phyloP scores from a whole-genome alignment of 371 early-diverging fungal species.

The Phascolomyces articulosus region DNA sequence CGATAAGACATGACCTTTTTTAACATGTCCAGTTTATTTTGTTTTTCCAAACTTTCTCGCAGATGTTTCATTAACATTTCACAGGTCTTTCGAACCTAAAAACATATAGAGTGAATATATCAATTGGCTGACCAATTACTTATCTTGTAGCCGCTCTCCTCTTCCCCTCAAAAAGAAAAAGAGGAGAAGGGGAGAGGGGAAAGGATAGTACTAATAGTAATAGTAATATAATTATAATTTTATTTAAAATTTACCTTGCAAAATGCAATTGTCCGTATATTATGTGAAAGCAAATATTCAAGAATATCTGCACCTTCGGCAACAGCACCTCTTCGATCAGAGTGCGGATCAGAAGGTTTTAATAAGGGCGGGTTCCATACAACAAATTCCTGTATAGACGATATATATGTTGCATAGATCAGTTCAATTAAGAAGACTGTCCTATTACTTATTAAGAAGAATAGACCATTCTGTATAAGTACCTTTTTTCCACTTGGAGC shows the following conservation, averaged over 20 bases:
- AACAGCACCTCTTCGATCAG: constrained; percentile 26
- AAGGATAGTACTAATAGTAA: too few relatives aligned
- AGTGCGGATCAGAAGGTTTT: constrained; percentile 13
- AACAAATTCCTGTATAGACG: constrained; percentile 27
- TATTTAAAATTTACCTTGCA: constrained; percentile 35
- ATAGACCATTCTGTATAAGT: too few relatives aligned
- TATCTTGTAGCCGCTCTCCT: too few relatives aligned
- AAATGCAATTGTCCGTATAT: constrained; percentile 52
- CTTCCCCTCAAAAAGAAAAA: too few relatives aligned
- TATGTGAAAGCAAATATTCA: constrained; percentile 35
- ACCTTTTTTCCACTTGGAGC: constrained; percentile 49
- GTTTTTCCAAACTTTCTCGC: constrained; percentile 34
- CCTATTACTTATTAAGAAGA: too few relatives aligned
- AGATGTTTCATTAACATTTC: constrained; percentile 52
- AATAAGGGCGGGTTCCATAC: constrained; percentile 44
- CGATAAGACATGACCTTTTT: constrained; percentile 59
- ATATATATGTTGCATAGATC: not conserved
- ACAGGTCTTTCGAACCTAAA: constrained; percentile 43
- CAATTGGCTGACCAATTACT: not conserved
- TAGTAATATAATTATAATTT: too few relatives aligned
- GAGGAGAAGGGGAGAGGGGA: not conserved
- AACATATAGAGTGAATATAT: not conserved
- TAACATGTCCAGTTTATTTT: constrained; percentile 25
- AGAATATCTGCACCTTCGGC: constrained; percentile 38
- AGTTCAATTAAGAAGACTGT: too few relatives aligned